Percentiles rank a stretch among this genome's conserved stretches.
phyloP scores from a whole-genome alignment of 2,329 filamentous ascomycete genomes.

The Phialocephala subalpina region DNA sequence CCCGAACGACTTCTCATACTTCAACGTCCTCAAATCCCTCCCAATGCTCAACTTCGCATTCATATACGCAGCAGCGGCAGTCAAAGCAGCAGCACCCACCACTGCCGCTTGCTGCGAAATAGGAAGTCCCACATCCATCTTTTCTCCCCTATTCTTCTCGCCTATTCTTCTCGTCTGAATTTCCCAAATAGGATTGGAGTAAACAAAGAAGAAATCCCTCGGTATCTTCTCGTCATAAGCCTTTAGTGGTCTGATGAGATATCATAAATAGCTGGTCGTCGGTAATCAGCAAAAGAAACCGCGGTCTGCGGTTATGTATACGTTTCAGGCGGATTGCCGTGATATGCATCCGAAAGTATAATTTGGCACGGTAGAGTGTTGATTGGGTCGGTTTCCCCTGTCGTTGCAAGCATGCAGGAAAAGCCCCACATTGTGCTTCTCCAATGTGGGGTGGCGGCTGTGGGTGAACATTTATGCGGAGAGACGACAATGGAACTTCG shows the following conservation, averaged over 20 bases:
- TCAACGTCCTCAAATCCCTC: slow-evolving; percentile 48
- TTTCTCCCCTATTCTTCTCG: neutral
- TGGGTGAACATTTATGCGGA: slow-evolving; percentile 16
- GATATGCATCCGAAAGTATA: neutral
- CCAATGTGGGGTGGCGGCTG: neutral
- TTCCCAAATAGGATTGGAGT: neutral
- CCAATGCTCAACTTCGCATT: slow-evolving; percentile 52
- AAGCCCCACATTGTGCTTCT: slow-evolving; percentile 7
- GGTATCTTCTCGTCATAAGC: neutral
- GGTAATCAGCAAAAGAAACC: slow-evolving; percentile 3
- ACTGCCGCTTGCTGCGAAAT: slow-evolving; percentile 1
- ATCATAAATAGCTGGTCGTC: neutral
- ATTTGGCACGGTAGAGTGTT: neutral
- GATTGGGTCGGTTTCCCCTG: neutral
- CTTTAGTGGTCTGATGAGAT: neutral
- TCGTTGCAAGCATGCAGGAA: neutral
- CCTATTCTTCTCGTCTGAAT: neutral
- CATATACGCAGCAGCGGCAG: slow-evolving; percentile 49
- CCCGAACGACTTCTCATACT: slow-evolving; percentile 44
- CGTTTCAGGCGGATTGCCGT: slow-evolving; percentile 18
- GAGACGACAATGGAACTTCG: neutral
- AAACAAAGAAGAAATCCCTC: neutral
- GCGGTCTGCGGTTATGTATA: slow-evolving; percentile 13
- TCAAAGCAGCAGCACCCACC: slow-evolving; percentile 30
- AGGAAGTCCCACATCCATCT: slow-evolving; percentile 30